Evolutionary conservation across 2,329 filamentous ascomycete genomes (phyloP).

Genomic region (Aspergillus sp.): DNA sequence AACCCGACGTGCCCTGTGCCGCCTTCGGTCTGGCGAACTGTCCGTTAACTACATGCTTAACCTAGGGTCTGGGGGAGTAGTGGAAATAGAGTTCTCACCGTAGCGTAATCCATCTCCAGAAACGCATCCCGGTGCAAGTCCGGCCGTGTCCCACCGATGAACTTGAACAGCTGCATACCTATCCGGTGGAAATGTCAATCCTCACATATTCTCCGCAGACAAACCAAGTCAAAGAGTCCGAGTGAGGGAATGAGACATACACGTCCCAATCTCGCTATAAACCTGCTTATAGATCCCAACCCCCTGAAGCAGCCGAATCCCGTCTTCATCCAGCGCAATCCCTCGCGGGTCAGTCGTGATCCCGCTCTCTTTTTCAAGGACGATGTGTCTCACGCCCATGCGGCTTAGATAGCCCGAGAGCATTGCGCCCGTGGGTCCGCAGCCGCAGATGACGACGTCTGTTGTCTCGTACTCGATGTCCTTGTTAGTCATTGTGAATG

Average conservation of each 20-base stretch:
- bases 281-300: constrained; percentile 34
- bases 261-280: constrained; percentile 34
- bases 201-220: no score
- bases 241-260: constrained; percentile 17
- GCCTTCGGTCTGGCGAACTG: constrained; percentile 28
- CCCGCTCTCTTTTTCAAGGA: constrained; percentile 35
- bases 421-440: constrained; percentile 39
- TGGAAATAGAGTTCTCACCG: constrained; percentile 10
- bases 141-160: constrained; percentile 29
- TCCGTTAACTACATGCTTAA: no score
- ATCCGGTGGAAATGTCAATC: no score
- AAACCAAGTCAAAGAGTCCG: no score
- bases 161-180: constrained; percentile 30
- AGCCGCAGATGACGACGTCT: constrained; percentile 40
- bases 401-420: constrained; percentile 34
- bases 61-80: not conserved
- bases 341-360: constrained; percentile 39
- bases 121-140: constrained; percentile 29
- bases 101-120: constrained; percentile 29
- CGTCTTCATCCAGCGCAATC: constrained; percentile 41
- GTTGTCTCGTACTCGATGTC: constrained; percentile 24
- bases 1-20: constrained; percentile 35
- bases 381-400: constrained; percentile 30
- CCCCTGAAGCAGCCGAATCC: constrained; percentile 36
- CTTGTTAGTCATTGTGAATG: not conserved